phyloP scores from a whole-genome alignment of 805 yeast genomes.

The Cyberlindnera mrakii region DNA sequence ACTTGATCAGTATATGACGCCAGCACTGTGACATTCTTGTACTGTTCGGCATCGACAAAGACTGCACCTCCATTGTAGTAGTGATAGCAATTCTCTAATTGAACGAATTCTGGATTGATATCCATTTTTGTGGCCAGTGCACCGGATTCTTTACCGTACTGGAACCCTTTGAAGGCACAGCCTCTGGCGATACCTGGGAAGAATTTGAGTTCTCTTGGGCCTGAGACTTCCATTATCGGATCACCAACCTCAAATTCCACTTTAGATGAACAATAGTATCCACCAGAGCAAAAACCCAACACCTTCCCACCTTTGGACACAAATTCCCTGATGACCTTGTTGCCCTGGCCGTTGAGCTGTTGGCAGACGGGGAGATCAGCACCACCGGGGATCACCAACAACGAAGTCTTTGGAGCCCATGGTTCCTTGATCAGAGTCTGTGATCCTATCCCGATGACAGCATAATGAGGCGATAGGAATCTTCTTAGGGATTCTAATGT shows the following conservation, averaged over 20 bases:
- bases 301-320: slow-evolving; percentile 76
- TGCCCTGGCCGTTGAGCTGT: slow-evolving; percentile 66
- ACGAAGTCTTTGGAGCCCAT: slow-evolving; percentile 75
- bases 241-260: slow-evolving; percentile 83
- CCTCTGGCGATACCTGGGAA: slow-evolving; percentile 85
- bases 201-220: slow-evolving; percentile 74
- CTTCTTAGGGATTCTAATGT: slow-evolving; percentile 69
- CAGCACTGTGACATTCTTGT: slow-evolving; percentile 58
- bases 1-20: slow-evolving; percentile 58
- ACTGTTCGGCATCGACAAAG: slow-evolving; percentile 68
- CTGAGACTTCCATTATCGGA: slow-evolving; percentile 69
- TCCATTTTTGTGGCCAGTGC: slow-evolving; percentile 51
- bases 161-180: slow-evolving; percentile 72
- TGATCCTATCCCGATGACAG: slow-evolving; percentile 69
- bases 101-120: slow-evolving; percentile 30
- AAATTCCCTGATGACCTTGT: slow-evolving; percentile 50
- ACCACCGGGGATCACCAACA: slow-evolving; percentile 91
- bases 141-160: slow-evolving; percentile 72
- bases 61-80: slow-evolving; percentile 91
- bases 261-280: slow-evolving; percentile 67
- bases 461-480: slow-evolving; percentile 80
- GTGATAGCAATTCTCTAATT: slow-evolving; percentile 21
- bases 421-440: slow-evolving; percentile 69
- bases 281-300: slow-evolving; percentile 95
- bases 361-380: slow-evolving; percentile 87